Conservation (phyloP, 2,329 filamentous ascomycete species). For the Penicillium sp. region DNA sequence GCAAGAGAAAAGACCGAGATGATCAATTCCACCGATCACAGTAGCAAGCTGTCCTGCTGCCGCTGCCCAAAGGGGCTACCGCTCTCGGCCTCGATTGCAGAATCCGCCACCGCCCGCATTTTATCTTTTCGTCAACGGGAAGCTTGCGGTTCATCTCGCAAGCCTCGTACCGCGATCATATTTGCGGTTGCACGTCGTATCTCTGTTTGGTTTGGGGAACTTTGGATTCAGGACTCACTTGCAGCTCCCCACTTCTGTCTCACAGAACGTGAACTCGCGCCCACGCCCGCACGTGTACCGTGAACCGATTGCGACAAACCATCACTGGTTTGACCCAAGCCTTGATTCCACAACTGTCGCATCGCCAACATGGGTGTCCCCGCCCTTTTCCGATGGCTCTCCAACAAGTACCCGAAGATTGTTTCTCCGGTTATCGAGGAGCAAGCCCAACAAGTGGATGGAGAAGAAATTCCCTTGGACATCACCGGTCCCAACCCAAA, state of each 20-base stretch:
- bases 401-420: slow-evolving; percentile 96
- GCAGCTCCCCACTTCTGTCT: background rate
- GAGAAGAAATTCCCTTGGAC: slow-evolving; percentile 80
- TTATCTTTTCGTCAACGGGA: slow-evolving; percentile 21
- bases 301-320: slow-evolving; percentile 17
- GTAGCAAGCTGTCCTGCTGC: slow-evolving; percentile 24
- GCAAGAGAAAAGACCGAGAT: slow-evolving; percentile 5
- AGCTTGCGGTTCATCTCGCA: slow-evolving; percentile 14
- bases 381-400: slow-evolving; percentile 94
- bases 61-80: slow-evolving; percentile 20
- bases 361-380: slow-evolving; percentile 77
- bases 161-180: slow-evolving; percentile 18
- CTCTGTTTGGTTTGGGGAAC: background rate
- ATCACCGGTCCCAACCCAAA: slow-evolving; percentile 86
- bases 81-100: slow-evolving; percentile 18
- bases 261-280: slow-evolving; percentile 5
- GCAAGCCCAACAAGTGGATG: slow-evolving; percentile 77
- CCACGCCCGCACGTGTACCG: slow-evolving; percentile 2
- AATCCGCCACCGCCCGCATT: slow-evolving; percentile 23
- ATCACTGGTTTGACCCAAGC: slow-evolving; percentile 4
- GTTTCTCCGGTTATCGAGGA: slow-evolving; percentile 90
- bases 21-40: slow-evolving; percentile 10
- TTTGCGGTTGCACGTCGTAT: slow-evolving; percentile 13
- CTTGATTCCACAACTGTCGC: slow-evolving; percentile 13
- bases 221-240: background rate